Conservation (phyloP, 768 basidiomycete genomes). For the Hypsizygus marmoreus region DNA sequence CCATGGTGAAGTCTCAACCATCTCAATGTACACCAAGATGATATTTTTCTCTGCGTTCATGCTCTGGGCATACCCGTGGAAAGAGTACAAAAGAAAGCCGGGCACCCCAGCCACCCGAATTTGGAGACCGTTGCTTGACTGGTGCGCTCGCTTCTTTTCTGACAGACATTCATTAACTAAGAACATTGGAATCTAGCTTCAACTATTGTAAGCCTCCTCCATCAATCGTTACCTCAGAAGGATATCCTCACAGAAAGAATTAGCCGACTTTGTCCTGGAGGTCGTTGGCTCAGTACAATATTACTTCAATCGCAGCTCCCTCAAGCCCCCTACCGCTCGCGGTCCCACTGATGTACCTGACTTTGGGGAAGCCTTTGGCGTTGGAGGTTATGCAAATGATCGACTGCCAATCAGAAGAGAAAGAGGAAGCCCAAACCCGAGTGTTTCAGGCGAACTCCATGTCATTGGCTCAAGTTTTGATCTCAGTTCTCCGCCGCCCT, state of each 20-base stretch:
- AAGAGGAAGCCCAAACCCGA: background rate
- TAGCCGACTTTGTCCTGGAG: constrained; percentile 68
- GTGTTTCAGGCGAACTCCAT: constrained; percentile 4
- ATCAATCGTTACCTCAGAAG: background rate
- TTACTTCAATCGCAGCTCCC: constrained; percentile 45
- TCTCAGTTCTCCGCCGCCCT: background rate
- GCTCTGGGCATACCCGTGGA: constrained; percentile 77
- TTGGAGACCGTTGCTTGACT: constrained; percentile 71
- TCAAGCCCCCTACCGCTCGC: constrained; percentile 26
- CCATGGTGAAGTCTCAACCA: background rate
- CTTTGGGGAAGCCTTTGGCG: constrained; percentile 39
- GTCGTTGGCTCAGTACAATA: constrained; percentile 61
- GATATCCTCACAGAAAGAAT: background rate
- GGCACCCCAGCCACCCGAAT: constrained; percentile 51
- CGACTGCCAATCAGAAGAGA: constrained; percentile 2
- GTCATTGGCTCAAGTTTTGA: background rate
- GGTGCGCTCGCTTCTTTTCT: constrained; percentile 37
- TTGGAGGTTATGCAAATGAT: constrained; percentile 9
- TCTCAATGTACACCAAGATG: constrained; percentile 54
- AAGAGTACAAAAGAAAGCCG: constrained; percentile 55
- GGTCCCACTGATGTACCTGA: constrained; percentile 25
- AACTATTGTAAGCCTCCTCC: constrained; percentile 24
- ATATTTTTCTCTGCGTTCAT: constrained; percentile 74
- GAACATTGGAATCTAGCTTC: constrained; percentile 21
- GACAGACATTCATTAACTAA: constrained; percentile 4